Base-by-base conservation (phyloP, 1,284 basidiomycete genomes). In the Ustilago nuda region DNA sequence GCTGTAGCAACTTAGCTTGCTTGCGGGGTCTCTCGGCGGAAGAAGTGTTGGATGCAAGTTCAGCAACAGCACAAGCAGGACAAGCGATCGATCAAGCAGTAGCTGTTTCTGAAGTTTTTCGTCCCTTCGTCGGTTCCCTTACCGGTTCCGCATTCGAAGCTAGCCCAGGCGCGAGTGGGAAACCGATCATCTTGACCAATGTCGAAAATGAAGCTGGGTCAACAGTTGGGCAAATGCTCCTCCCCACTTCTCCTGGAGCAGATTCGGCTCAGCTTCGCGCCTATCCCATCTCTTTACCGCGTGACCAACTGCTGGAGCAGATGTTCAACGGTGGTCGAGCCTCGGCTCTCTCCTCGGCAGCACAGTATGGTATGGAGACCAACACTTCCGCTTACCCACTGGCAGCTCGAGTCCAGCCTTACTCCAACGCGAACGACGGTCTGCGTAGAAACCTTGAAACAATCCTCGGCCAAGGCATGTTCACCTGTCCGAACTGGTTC, bases 141-240 rank as follows among this genome's bases (percentile, higher is more conserved):
- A 70, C 78, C 4, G 73, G 64, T 1, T 4, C 57, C 6, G n/a
- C 65, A 3, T 71, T 76, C 43, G 68, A 76, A 45, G 12, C 13
- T 9, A 32, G 67, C 15, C 68, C 73, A 0, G 32, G 36, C 1
- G 60, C 17, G 19, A 27, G 56, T 1, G 6, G 15, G 7, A 79
- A 70, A 54, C 48, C 62, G 19, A 48, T 81, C 41, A 69, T 83
- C 37, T 55, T 79, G 11, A 72, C 76, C 4, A 82, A 75, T 27
- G 79, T 83, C 23, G 56, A 61, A 37, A 83, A 83, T 61, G 81
- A 83, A 57, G 70, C 58, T 8, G 81, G 81, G 0, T 65, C 65
- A 0, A 55, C 45, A 3, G 56, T 79, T 1, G 78, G 72, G 0
- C 17, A 23, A 3, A 36, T 72, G 46, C 63, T 79, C 12, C 27